Evolutionary conservation across 2,329 filamentous ascomycete species (phyloP), one percentile per base, ranked within the genome.

Genomic region (Waltergamsia citrina): DNA sequence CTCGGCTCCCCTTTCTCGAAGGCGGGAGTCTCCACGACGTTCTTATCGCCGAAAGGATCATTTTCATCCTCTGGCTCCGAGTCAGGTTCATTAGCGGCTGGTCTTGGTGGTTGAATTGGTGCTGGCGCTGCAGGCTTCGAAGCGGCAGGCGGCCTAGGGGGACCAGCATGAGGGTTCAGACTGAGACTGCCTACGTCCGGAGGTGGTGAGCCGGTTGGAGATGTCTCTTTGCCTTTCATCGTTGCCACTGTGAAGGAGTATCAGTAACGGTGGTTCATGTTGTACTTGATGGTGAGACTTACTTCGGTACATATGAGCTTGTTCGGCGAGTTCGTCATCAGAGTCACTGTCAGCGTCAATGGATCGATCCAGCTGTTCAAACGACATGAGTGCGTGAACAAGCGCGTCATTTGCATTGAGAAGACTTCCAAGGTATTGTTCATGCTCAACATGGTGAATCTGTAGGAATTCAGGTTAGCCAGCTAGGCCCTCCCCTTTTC

Each of bases 321-420:
- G 76, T 48, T 81, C 75, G 29, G 79, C 75, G 26, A 75, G 53
- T 46, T 75, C 81, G 40, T 81, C 77, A 37, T 82, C 78, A 2
- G 76, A 81, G 53, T 83, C 78, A 43, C 76, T 81, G 50, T 83
- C 78, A 6, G 78, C 77, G 43, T 86, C 82, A 42, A 90, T 83
- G 31, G 84, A 87, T 40, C 81, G 78, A 52, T 98, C 90, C 42
- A 96, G 74, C 46, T 95, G 85, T 58, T 96, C 90, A 51, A 87
- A 98, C 0, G 87, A 84, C 75, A 94, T 94, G 37, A 98, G 69
- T 2, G 88, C 86, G 41, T 81, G 81, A 26, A 96, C 85, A n/a
- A 98, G 78, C 57, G 94, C 85, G 48, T 98, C 92, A 49, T 98
- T 96, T 43, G 90, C 88, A 49, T 92, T 85, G 14, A 98, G 78